These are phyloP conservation scores for Septoria petroselini DNA, from an alignment of 2,329 filamentous ascomycete genomes.

Conservation along the genomic window DNA sequence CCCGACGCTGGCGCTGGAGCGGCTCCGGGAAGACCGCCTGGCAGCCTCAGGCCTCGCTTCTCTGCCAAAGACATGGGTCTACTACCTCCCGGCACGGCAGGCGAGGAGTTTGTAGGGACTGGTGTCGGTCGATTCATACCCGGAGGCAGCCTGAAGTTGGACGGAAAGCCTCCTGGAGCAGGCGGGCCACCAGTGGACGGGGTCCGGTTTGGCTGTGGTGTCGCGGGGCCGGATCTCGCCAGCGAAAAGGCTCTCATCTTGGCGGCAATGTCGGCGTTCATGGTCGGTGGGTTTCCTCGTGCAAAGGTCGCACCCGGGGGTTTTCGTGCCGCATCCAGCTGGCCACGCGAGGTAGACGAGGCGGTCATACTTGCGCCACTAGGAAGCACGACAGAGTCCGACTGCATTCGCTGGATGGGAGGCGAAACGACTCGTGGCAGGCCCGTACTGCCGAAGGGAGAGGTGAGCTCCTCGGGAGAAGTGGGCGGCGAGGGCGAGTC, in stretches of 20 bases:
- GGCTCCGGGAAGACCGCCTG: constrained; percentile 51
- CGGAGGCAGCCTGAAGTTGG: constrained; percentile 45
- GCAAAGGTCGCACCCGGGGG: constrained; percentile 46
- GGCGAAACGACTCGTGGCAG: constrained; percentile 15
- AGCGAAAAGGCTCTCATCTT: constrained; percentile 69
- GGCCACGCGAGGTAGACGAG: constrained; percentile 79
- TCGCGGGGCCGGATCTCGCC: constrained; percentile 56
- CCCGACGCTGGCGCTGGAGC: constrained; percentile 46
- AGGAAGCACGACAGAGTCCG: constrained; percentile 37
- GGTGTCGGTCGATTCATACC: constrained; percentile 39
- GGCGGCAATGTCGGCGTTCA: constrained; percentile 59
- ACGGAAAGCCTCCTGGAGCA: constrained; percentile 41
- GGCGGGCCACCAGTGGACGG: constrained; percentile 21
- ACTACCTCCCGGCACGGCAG: constrained; percentile 44
- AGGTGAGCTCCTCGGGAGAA: constrained; percentile 27
- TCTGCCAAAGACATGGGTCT: constrained; percentile 61
- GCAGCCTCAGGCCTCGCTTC: constrained; percentile 63
- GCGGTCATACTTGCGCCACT: constrained; percentile 62
- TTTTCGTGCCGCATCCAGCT: constrained; percentile 66
- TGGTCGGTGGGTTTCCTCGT: constrained; percentile 48
- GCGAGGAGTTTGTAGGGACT: constrained; percentile 49
- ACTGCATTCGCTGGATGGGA: constrained; percentile 22
- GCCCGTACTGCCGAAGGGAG: constrained; percentile 21
- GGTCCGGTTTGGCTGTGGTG: constrained; percentile 29
- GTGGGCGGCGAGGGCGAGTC: constrained; percentile 31